Evolutionary conservation across 345 rosid genomes (phyloP), one percentile per base, ranked within the genome.

Genomic region (Cochlearia excelsa): DNA sequence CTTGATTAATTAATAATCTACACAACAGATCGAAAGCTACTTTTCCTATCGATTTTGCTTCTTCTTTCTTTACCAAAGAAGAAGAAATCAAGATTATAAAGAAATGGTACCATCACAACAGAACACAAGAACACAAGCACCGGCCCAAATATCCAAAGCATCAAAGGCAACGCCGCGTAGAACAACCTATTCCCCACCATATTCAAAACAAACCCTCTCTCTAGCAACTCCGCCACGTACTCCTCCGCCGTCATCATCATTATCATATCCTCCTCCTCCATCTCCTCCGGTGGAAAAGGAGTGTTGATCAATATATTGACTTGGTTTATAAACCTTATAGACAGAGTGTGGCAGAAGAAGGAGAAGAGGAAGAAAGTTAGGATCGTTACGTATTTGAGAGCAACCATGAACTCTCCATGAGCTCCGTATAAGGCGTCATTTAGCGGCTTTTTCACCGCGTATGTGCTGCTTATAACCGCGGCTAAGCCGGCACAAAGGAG

Each of bases 71-170:
- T 66, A 9, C 65, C 65, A 42, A 55, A 66, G 31, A 80, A 58
- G 40, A 86, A 73, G 27, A 89, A 76, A 65, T 89, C 99, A 3
- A 89, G 80, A 46, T 82, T 89, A 67, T 83, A 93, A 40, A 89
- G 85, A 52, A 84, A 81, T 0, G 84, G 89, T 4, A 93, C 79
- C 80, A 89, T 77, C 1, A 83, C 56, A 4, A 68, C 45, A 0
- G 78, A 87, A 31, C 88, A 83, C 46, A 85, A 50, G 68, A 87
- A 87, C 9, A 79, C 95, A 54, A 84, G 84, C 1, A 93, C 78
- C 0, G 99, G 97, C 3, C 96, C 97, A 6, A 90, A 89, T 30
- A 93, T 87, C 99, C 99, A 93, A 0, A 85, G 84, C 63, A 93
- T 57, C 5, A 93, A 76, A 0, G 99, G 90, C 53, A 85, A 55